Base-by-base conservation (phyloP, 2,329 filamentous ascomycete genomes). In the Botryotinia calthae region DNA sequence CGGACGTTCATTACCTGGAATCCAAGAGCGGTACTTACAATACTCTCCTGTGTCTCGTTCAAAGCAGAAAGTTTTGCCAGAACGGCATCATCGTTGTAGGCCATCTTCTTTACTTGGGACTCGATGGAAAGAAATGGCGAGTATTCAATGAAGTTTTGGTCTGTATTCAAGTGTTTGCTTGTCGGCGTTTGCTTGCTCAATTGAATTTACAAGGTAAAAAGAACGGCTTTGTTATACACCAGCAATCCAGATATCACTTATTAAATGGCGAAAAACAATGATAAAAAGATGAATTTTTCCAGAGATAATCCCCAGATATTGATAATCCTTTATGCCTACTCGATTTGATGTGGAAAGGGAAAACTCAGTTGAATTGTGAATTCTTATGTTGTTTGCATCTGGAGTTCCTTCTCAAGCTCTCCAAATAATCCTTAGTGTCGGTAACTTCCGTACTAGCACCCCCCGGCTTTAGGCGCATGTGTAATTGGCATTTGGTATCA, bases 21-120 rank as follows among this genome's bases (percentile, higher is more conserved):
- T 59, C 18, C 44, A 56, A 40, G 25, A 48, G 34, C 20, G 51
- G 40, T 56, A 78, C 79, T 75, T 73, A 80, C 89, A 80, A 99
- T 98, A 83, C 94, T 97, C 82, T 99, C 96, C 82, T 99, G 95
- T 18, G 94, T 97, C 84, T 99, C 97, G 83, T 97, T 98, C 75
- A 99, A 88, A 59, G 94, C 93, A 46, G 95, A 97, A 71, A 99
- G 91, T 85, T 98, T 98, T 71, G 95, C 94, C 82, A 95, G 90
- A 72, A 99, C 94, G 64, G 94, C 93, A 84, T 99, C 96, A 83
- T 98, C 95, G 77, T 92, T 96, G 84, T 97, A 98, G 63, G 96
- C 91, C 95, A 99, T 98, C 74, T 73, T 82, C 77, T 67, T 58
- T 28, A 54, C 25, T 59, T 46, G 51, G 51, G 56, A 42, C 4